Conservation (phyloP, 2,329 filamentous ascomycete genomes). For the Arachnopeziza araneosa region DNA sequence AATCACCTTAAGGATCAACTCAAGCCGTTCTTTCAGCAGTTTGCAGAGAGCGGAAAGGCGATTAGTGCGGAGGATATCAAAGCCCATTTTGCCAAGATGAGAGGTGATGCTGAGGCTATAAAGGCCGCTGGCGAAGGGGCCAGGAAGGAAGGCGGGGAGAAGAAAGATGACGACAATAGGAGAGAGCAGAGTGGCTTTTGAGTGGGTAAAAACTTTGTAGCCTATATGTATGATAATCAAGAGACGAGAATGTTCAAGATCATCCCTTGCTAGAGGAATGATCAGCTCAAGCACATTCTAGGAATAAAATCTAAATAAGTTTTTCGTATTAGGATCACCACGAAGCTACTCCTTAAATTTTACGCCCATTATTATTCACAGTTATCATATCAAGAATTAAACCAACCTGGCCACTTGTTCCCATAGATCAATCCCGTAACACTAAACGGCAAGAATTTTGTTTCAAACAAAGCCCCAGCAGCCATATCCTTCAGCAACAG, state of each 20-base stretch:
- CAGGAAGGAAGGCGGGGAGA: slow-evolving; percentile 16
- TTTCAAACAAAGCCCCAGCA: background rate
- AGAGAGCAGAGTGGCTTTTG: slow-evolving; percentile 41
- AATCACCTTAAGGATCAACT: slow-evolving; percentile 93
- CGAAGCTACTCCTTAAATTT: too few species aligned
- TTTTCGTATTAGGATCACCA: too few species aligned
- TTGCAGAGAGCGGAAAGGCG: slow-evolving; percentile 81
- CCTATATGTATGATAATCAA: background rate
- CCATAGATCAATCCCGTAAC: background rate
- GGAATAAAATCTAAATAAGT: too few species aligned
- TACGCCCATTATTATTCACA: too few species aligned
- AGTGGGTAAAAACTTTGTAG: background rate
- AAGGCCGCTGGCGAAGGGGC: slow-evolving; percentile 27
- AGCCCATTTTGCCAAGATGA: slow-evolving; percentile 86
- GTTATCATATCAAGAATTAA: too few species aligned
- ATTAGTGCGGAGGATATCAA: slow-evolving; percentile 97
- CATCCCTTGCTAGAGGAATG: background rate
- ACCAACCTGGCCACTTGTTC: background rate
- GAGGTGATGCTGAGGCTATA: slow-evolving; percentile 67
- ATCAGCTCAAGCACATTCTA: too few species aligned
- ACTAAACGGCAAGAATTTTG: slow-evolving; percentile 5
- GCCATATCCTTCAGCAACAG: slow-evolving; percentile 7
- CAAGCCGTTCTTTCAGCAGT: slow-evolving; percentile 90
- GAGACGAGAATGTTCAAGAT: too few species aligned
- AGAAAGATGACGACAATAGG: slow-evolving; percentile 29